phyloP scores from a whole-genome alignment of 306 rosid genomes.

The Arachis hypogaea region DNA sequence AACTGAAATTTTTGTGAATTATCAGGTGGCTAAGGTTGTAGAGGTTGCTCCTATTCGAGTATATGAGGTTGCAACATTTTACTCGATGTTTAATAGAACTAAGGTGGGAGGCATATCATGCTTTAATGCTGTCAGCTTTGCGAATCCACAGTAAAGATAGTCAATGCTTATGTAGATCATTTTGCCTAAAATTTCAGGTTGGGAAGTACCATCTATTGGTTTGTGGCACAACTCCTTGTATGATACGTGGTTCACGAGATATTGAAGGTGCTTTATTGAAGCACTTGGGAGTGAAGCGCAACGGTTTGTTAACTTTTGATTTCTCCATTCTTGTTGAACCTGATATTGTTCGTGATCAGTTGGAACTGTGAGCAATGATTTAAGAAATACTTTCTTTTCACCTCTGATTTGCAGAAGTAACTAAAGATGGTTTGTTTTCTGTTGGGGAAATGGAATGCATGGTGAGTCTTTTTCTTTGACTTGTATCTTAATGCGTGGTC shows the following conservation, averaged over 20 bases:
- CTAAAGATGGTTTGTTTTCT: slow-evolving; percentile 95
- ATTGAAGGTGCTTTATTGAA: slow-evolving; percentile 87
- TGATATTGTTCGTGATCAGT: slow-evolving; percentile 23
- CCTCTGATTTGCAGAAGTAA: slow-evolving; percentile 79
- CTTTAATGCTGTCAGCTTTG: slow-evolving; percentile 13
- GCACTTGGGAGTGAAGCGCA: slow-evolving; percentile 94
- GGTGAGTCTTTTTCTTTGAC: slow-evolving; percentile 62
- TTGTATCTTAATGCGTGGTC: slow-evolving; percentile 29
- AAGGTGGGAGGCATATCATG: slow-evolving; percentile 59
- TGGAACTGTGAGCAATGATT: not conserved
- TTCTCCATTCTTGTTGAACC: slow-evolving; percentile 20
- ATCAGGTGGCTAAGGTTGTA: slow-evolving; percentile 84
- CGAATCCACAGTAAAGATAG: slow-evolving; percentile 14
- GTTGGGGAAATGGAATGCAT: slow-evolving; percentile 99
- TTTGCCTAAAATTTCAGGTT: slow-evolving; percentile 63
- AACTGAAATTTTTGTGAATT: slow-evolving; percentile 47
- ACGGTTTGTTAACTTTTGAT: slow-evolving; percentile 58
- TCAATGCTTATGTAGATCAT: slow-evolving; percentile 41
- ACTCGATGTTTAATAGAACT: slow-evolving; percentile 93
- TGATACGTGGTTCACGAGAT: slow-evolving; percentile 97
- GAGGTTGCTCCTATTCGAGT: slow-evolving; percentile 97
- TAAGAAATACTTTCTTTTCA: slow-evolving; percentile 36
- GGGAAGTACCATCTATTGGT: slow-evolving; percentile 94
- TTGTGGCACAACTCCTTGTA: slow-evolving; percentile 98
- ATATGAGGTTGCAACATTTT: slow-evolving; percentile 96